phyloP scores from a whole-genome alignment of 2,329 filamentous ascomycete genomes.

The Pseudodiploospora longispora region DNA sequence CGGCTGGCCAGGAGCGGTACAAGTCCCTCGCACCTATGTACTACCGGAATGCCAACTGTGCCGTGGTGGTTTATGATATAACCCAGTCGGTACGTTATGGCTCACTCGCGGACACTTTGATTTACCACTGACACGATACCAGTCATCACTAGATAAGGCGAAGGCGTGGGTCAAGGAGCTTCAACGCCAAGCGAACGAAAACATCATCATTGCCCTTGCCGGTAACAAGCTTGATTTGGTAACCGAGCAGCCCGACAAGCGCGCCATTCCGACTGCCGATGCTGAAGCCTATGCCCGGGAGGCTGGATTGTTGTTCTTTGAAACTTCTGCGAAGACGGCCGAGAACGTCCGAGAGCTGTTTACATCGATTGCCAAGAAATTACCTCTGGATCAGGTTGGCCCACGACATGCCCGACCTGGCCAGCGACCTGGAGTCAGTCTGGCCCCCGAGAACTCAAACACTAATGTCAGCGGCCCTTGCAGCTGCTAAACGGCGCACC shows the following conservation, averaged over 20 bases:
- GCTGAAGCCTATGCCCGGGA: conserved; percentile 93
- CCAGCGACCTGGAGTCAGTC: conserved; percentile 51
- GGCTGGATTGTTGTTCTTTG: conserved; percentile 92
- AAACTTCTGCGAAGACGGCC: conserved; percentile 94
- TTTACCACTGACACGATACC: conserved; percentile 10
- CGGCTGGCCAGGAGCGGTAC: conserved; percentile 95
- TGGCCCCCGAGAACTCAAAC: conserved; percentile 48
- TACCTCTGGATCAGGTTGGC: conserved; percentile 93
- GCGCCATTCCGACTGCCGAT: conserved; percentile 79
- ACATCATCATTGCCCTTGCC: conserved; percentile 96
- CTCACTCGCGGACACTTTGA: neutral
- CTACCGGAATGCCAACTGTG: conserved; percentile 98
- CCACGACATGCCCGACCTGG: conserved; percentile 71
- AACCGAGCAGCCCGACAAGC: conserved; percentile 89
- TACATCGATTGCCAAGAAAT: conserved; percentile 94
- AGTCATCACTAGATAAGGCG: conserved; percentile 97
- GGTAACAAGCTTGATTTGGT: conserved; percentile 98
- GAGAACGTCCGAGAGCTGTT: conserved; percentile 95
- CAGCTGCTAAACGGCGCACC: conserved; percentile 38
- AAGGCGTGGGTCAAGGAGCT: conserved; percentile 99
- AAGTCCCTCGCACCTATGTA: conserved; percentile 99
- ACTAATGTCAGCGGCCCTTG: conserved; percentile 49
- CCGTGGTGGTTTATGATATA: conserved; percentile 98
- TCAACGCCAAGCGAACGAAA: conserved; percentile 97
- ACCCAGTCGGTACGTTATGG: conserved; percentile 80